phyloP scores from a whole-genome alignment of 768 basidiomycete species.

The Tulasnella sp. region DNA sequence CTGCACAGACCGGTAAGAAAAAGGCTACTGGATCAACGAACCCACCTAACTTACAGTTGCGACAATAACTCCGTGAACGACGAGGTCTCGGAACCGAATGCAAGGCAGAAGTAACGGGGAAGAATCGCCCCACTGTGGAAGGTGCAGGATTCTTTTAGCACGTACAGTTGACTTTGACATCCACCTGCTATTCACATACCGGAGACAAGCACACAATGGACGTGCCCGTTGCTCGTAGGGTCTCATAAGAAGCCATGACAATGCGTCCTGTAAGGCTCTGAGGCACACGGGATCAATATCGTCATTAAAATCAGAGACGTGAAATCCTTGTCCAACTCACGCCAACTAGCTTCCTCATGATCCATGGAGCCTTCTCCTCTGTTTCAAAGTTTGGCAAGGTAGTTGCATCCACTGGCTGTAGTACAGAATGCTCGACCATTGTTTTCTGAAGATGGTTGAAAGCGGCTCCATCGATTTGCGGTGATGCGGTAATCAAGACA shows the following conservation, averaged over 20 bases:
- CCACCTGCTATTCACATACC: constrained; percentile 34
- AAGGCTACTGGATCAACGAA: constrained; percentile 25
- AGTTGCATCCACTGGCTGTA: constrained; percentile 24
- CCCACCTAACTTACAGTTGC: constrained; percentile 43
- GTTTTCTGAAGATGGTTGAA: not conserved
- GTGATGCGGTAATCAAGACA: not conserved
- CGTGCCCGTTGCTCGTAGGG: constrained; percentile 51
- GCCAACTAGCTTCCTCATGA: constrained; percentile 55
- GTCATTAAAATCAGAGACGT: not conserved
- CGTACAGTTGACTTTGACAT: not conserved
- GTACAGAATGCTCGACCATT: constrained; percentile 16
- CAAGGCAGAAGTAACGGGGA: constrained; percentile 56
- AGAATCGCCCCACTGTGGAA: constrained; percentile 52
- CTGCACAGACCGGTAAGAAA: constrained; percentile 23
- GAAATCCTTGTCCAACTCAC: constrained; percentile 35
- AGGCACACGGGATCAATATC: not conserved
- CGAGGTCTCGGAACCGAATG: constrained; percentile 55
- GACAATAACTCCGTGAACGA: constrained; percentile 51
- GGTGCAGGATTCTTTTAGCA: not conserved
- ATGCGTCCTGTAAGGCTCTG: constrained; percentile 57
- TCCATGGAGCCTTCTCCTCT: constrained; percentile 54
- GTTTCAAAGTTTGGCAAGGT: constrained; percentile 33
- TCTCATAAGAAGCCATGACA: constrained; percentile 57
- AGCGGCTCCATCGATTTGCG: not conserved
- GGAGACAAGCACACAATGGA: constrained; percentile 55